Percentiles rank a stretch among this genome's conserved stretches.
These are phyloP conservation scores for Raffaelea ambrosiae DNA, from an alignment of 2,329 filamentous ascomycete species.

Conservation along the genomic window DNA sequence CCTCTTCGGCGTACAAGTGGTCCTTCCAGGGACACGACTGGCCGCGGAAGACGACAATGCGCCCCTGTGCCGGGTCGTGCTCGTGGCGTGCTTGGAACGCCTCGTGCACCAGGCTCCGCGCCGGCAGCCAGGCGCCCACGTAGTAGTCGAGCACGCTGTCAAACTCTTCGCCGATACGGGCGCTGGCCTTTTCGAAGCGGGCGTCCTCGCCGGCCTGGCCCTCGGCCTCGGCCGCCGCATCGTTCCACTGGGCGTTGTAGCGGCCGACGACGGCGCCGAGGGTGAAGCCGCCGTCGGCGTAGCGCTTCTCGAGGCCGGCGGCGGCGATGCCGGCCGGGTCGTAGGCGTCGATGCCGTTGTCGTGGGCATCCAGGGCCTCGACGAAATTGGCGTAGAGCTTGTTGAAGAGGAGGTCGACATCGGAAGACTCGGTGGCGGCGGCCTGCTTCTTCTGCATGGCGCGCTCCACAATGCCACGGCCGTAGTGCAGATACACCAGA, in stretches of 20 bases:
- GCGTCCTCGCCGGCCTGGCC: slow-evolving; percentile 71
- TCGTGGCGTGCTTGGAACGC: slow-evolving; percentile 64
- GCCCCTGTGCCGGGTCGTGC: slow-evolving; percentile 46
- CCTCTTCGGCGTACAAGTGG: slow-evolving; percentile 83
- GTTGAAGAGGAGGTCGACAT: slow-evolving; percentile 68
- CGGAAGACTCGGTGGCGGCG: slow-evolving; percentile 31
- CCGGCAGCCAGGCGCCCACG: slow-evolving; percentile 73
- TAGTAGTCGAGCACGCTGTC: slow-evolving; percentile 71
- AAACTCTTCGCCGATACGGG: slow-evolving; percentile 85
- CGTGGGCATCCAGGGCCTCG: slow-evolving; percentile 93
- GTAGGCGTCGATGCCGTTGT: slow-evolving; percentile 86
- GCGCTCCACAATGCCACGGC: slow-evolving; percentile 69
- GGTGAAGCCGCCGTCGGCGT: slow-evolving; percentile 73
- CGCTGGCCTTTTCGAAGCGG: slow-evolving; percentile 68
- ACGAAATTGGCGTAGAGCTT: slow-evolving; percentile 92
- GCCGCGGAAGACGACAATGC: slow-evolving; percentile 69
- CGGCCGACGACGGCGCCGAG: slow-evolving; percentile 77
- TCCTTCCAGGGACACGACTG: slow-evolving; percentile 92
- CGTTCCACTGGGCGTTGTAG: slow-evolving; percentile 75
- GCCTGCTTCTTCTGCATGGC: slow-evolving; percentile 44
- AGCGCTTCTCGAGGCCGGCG: slow-evolving; percentile 72
- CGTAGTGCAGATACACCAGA: slow-evolving; percentile 93
- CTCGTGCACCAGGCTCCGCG: slow-evolving; percentile 57
- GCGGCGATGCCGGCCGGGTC: slow-evolving; percentile 60
- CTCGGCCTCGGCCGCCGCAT: slow-evolving; percentile 45